phyloP scores from a whole-genome alignment of 805 yeast species.

The Candida vartiovaarae region DNA sequence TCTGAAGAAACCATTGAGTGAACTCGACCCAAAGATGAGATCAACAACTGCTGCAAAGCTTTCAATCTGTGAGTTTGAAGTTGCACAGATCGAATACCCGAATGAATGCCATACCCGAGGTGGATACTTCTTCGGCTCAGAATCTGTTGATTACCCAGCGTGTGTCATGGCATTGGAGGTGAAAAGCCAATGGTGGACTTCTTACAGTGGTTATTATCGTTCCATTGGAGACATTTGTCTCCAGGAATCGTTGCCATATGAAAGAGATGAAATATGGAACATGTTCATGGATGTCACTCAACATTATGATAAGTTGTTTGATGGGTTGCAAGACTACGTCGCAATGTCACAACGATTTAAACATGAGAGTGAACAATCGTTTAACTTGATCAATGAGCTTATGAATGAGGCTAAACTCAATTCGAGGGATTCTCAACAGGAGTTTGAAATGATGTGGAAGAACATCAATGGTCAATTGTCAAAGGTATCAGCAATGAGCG shows the following conservation, averaged over 20 bases:
- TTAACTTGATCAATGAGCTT: conserved; percentile 6
- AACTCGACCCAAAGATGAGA: conserved; percentile 26
- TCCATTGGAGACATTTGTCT: conserved; percentile 45
- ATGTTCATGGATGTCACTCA: conserved; percentile 42
- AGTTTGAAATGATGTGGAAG: conserved; percentile 12
- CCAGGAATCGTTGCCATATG: conserved; percentile 44
- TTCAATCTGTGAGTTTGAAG: conserved; percentile 49
- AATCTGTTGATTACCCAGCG: conserved; percentile 17
- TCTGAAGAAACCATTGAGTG: conserved; percentile 32
- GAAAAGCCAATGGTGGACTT: conserved; percentile 64
- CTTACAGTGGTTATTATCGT: conserved; percentile 59
- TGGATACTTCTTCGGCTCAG: conserved; percentile 18
- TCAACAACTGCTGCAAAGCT: conserved; percentile 39
- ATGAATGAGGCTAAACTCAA: conserved; percentile 10
- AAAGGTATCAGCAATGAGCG: conserved; percentile 10
- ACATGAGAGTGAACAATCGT: conserved; percentile 9
- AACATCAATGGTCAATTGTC: conserved; percentile 8
- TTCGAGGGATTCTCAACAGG: conserved; percentile 5
- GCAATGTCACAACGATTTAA: conserved; percentile 14
- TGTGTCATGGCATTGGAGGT: conserved; percentile 38
- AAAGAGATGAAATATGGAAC: conserved; percentile 41
- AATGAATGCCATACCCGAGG: conserved; percentile 16
- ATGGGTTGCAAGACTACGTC: conserved; percentile 14
- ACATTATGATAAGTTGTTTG: conserved; percentile 19
- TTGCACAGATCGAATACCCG: conserved; percentile 32